Evolutionary conservation across 441 rosid species (phyloP).

Genomic region (Rhodomyrtus psidioides): DNA sequence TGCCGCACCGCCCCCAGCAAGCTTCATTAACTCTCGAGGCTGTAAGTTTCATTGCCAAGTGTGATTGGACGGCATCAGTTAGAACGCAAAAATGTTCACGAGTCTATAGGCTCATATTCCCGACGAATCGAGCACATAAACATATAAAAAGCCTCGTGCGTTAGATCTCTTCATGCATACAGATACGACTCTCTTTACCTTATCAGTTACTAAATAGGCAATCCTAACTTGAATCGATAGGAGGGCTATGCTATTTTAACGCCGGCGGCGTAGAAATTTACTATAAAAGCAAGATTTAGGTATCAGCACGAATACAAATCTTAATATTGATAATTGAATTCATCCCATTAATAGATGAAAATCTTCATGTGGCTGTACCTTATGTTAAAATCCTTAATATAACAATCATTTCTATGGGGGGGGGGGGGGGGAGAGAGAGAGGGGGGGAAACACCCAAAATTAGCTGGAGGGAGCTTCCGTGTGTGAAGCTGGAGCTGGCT

Average conservation of each 20-base stretch:
- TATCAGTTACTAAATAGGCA: not conserved
- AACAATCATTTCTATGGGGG: not conserved
- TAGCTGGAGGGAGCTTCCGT: constrained; percentile 52
- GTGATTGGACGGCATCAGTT: not conserved
- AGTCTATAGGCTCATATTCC: not conserved
- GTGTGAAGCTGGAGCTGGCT: constrained; percentile 47
- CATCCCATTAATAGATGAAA: not conserved
- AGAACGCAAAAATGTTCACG: fast-evolving
- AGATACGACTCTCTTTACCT: not conserved
- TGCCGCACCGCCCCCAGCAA: fast-evolving
- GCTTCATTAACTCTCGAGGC: not conserved
- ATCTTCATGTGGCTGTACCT: not conserved
- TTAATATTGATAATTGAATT: not conserved
- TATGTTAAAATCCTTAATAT: not conserved
- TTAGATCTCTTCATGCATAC: not conserved
- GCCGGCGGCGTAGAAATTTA: fast-evolving
- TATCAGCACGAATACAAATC: fast-evolving
- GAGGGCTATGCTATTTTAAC: fast-evolving
- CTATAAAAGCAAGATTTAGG: not conserved
- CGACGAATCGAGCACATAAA: not conserved
- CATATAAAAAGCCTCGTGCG: not conserved
- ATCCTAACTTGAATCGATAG: not conserved
- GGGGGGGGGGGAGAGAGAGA: too few relatives aligned
- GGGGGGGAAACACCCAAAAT: not conserved
- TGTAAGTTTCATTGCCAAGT: not conserved